A percentile compares a stretch with the other conserved stretches of the same genome.
phyloP scores from a whole-genome alignment of 306 rosid species.

The Trifolium dubium region DNA sequence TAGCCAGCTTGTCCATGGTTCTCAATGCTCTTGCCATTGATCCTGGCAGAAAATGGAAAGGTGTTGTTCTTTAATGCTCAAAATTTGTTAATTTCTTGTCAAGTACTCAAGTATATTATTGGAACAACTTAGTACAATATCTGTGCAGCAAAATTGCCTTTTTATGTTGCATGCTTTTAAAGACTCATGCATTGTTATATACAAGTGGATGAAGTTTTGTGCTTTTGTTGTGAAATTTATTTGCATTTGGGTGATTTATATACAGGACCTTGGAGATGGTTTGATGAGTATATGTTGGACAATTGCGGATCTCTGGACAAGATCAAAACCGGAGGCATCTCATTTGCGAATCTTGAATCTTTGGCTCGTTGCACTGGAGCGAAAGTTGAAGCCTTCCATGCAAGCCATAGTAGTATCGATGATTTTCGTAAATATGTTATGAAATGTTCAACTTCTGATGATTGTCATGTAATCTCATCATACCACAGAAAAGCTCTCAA shows the following conservation, averaged over 20 bases:
- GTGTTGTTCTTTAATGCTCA: conserved; percentile 9
- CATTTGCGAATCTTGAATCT: conserved; percentile 84
- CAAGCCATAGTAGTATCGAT: conserved; percentile 63
- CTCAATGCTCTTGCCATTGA: conserved; percentile 93
- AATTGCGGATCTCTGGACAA: conserved; percentile 87
- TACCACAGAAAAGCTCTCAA: conserved; percentile 76
- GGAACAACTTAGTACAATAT: not conserved
- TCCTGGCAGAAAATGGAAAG: conserved; percentile 97
- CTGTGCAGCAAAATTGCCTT: not conserved
- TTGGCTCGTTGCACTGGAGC: conserved; percentile 98
- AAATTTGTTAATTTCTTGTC: too few relatives aligned
- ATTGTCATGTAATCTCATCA: conserved; percentile 81
- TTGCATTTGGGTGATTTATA: conserved; percentile 28
- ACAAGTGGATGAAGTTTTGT: too few relatives aligned
- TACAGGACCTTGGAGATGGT: conserved; percentile 99
- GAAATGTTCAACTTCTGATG: conserved; percentile 71
- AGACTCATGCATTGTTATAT: not conserved
- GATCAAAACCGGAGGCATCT: conserved; percentile 80
- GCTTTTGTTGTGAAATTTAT: not conserved
- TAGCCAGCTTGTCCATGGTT: conserved; percentile 94
- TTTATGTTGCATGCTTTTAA: not conserved
- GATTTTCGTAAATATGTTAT: conserved; percentile 69
- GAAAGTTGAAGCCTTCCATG: conserved; percentile 81
- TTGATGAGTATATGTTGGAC: conserved; percentile 95
- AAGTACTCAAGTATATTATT: too few relatives aligned